Base-by-base conservation (phyloP, 2,329 filamentous ascomycete genomes). In the Myrmaecium sp. region DNA sequence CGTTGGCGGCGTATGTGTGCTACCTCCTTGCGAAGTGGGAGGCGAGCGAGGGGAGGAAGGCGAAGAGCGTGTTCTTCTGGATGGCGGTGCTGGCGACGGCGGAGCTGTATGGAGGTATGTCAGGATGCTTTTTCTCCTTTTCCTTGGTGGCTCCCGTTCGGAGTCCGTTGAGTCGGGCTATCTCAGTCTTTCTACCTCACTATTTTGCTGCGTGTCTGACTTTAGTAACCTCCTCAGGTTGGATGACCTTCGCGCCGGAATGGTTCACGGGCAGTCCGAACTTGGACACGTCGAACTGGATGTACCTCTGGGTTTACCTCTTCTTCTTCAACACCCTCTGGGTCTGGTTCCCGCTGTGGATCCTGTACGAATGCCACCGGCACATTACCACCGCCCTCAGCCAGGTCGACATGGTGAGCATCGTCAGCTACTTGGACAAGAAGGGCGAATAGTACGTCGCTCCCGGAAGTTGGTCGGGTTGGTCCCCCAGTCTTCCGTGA, bases 241-340 rank as follows among this genome's bases (percentile, higher is more conserved):
- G 64, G 43, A 73, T 74, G 67, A 74, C 69, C 0, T 74, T 74
- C 45, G 63, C 60, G 21, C 69, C 69, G 17, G 69, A 75, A 43
- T 74, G 69, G 69, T 44, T 75, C 36, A 66, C 57, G 3, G 69
- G 65, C 0, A 65, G 54, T 24, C 51, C 60, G 10, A 66, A 66
- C 38, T 48, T 75, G 29, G 62, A 68, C 33, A 68, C 62, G 0
- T 57, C 56, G 16, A 69, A 72, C 34, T 66, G 60, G 35, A 67
- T 74, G 46, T 74, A 69, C 40, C 43, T 67, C 12, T 73, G 68
- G 65, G 47, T 74, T 7, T 74, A 74, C 38, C 46, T 75, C 34
- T 47, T 64, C 32, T 72, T 73, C 46, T 74, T 74, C 51, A 75
- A 75, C 40, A 63, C 55, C 11, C 47, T 74, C 3, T 74, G 69